Percentiles rank a stretch among this genome's conserved stretches.
Evolutionary conservation across 2,329 filamentous ascomycete genomes (phyloP).

Genomic region (Cladophialophora chaetospira): DNA sequence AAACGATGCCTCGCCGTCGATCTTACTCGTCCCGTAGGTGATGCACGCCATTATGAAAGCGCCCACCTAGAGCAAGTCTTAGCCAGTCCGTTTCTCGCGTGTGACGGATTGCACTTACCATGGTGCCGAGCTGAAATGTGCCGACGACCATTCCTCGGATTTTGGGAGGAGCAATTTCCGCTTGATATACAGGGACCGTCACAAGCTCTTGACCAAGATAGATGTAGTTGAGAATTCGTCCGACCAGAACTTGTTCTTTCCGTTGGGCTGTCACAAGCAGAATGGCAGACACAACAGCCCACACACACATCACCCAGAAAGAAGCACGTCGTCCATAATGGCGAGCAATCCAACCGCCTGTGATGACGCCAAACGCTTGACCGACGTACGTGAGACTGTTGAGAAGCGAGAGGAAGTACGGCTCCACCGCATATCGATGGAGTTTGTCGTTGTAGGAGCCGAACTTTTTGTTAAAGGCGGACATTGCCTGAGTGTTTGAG

Average conservation of each 20-base stretch:
- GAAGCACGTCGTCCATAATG: slow-evolving; percentile 15
- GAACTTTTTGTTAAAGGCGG: slow-evolving; percentile 13
- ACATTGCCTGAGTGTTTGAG: slow-evolving; percentile 16
- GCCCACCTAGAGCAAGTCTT: slow-evolving; percentile 7
- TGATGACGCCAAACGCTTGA: slow-evolving; percentile 15
- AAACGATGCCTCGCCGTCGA: slow-evolving; percentile 10
- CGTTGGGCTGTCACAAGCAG: slow-evolving; percentile 16
- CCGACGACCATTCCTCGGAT: slow-evolving; percentile 21
- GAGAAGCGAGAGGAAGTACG: slow-evolving; percentile 18
- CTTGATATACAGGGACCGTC: slow-evolving; percentile 16
- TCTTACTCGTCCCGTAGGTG: slow-evolving; percentile 16
- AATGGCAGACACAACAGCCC: slow-evolving; percentile 15
- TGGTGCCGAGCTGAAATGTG: slow-evolving; percentile 19
- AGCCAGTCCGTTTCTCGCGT: neutral
- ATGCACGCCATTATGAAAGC: slow-evolving; percentile 17
- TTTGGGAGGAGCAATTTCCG: slow-evolving; percentile 18
- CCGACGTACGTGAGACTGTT: slow-evolving; percentile 19
- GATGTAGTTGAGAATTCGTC: slow-evolving; percentile 21
- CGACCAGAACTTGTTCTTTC: slow-evolving; percentile 20
- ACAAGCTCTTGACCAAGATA: slow-evolving; percentile 22
- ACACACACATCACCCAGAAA: slow-evolving; percentile 17
- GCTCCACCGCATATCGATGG: slow-evolving; percentile 10
- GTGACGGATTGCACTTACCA: slow-evolving; percentile 7
- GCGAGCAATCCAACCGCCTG: slow-evolving; percentile 13
- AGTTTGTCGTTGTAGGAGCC: slow-evolving; percentile 8